Evolutionary conservation across 768 basidiomycete genomes (phyloP).

Genomic region (Mycena polygramma): DNA sequence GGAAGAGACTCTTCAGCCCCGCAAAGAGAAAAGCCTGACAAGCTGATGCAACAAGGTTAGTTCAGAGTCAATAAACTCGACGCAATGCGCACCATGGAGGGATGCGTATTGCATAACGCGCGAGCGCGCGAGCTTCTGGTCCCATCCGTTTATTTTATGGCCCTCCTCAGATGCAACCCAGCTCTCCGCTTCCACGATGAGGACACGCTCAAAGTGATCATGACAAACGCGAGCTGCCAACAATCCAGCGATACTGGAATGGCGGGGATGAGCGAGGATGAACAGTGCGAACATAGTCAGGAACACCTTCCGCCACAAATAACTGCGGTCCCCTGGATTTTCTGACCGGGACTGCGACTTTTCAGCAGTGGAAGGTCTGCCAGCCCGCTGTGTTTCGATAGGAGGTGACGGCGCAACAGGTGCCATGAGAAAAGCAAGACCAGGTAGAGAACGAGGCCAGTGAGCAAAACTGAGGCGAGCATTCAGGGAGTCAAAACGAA

Average conservation of each 20-base stretch:
- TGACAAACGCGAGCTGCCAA: slow-evolving; percentile 48
- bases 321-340: slow-evolving; percentile 29
- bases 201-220: slow-evolving; percentile 48
- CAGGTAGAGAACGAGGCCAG: slow-evolving; percentile 5
- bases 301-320: slow-evolving; percentile 34
- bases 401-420: slow-evolving; percentile 19
- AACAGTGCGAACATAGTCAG: not conserved
- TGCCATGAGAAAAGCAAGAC: slow-evolving; percentile 16
- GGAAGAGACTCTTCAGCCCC: slow-evolving; percentile 38
- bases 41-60: too few species aligned
- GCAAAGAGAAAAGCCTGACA: slow-evolving; percentile 30
- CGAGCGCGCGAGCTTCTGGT: slow-evolving; percentile 32
- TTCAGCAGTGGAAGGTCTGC: slow-evolving; percentile 8
- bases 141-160: slow-evolving; percentile 36
- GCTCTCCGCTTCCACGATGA: slow-evolving; percentile 49
- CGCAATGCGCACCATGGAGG: slow-evolving; percentile 35
- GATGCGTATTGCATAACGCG: slow-evolving; percentile 46
- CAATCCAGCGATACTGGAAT: slow-evolving; percentile 47
- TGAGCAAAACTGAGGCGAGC: not conserved
- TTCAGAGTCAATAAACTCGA: too few species aligned
- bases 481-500: not conserved
- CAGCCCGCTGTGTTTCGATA: slow-evolving; percentile 12
- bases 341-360: slow-evolving; percentile 2
- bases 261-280: not conserved
- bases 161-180: slow-evolving; percentile 43